phyloP scores from a whole-genome alignment of 1,284 basidiomycete genomes.

The Ustilago tritici region DNA sequence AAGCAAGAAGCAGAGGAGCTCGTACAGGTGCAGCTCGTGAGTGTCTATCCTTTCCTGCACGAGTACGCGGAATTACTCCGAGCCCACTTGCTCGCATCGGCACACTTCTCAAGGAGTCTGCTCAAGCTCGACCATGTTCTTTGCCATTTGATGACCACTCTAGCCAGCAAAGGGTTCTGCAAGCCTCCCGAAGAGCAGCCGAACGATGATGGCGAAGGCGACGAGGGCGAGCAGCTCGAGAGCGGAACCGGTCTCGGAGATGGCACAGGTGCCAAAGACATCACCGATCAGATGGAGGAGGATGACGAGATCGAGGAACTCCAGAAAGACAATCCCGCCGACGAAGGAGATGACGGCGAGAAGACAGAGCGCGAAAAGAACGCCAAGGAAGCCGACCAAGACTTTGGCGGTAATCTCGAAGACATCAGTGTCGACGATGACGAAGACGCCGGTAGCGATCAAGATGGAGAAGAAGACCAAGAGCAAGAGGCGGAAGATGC shows the following conservation, averaged over 20 bases:
- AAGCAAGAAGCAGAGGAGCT: constrained; percentile 15
- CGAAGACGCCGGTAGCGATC: constrained; percentile 74
- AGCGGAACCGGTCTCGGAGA: constrained; percentile 69
- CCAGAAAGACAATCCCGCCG: constrained; percentile 75
- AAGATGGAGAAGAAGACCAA: constrained; percentile 71
- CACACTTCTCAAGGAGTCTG: constrained; percentile 79
- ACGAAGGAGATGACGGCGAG: constrained; percentile 73
- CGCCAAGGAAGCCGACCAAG: constrained; percentile 74
- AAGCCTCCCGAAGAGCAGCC: constrained; percentile 63
- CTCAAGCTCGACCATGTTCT: constrained; percentile 88
- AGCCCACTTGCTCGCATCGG: constrained; percentile 70
- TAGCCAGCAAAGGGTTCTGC: constrained; percentile 89
- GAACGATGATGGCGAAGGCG: constrained; percentile 48
- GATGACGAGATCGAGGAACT: constrained; percentile 97
- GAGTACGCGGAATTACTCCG: constrained; percentile 67
- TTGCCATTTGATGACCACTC: constrained; percentile 79
- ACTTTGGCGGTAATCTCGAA: constrained; percentile 83
- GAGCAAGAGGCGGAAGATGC: constrained; percentile 82
- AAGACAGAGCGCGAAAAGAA: constrained; percentile 73
- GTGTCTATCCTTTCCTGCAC: constrained; percentile 59
- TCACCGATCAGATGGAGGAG: constrained; percentile 71
- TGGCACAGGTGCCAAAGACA: constrained; percentile 72
- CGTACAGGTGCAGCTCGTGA: constrained; percentile 38
- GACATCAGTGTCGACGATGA: constrained; percentile 72
- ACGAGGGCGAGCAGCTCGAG: constrained; percentile 61